phyloP scores from a whole-genome alignment of 1,284 basidiomycete species.

The Ceratobasidium sp. region DNA sequence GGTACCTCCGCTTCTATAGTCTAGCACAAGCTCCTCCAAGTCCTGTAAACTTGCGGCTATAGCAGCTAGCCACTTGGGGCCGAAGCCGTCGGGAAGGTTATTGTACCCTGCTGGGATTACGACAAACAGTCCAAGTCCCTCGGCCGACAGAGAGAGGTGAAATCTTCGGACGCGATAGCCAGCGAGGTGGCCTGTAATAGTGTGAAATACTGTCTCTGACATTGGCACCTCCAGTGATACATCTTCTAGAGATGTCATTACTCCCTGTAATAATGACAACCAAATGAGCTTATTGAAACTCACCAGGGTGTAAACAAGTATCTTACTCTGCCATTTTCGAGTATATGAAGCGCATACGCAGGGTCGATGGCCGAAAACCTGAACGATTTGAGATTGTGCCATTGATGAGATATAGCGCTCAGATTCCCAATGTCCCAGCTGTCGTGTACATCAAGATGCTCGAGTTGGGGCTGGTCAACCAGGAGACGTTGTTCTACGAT shows the following conservation, averaged over 20 bases:
- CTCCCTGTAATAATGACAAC: constrained; percentile 28
- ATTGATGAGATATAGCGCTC: constrained; percentile 27
- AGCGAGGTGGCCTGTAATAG: constrained; percentile 8
- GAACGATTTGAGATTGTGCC: constrained; percentile 41
- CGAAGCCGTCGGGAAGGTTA: constrained; percentile 8
- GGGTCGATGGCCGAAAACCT: constrained; percentile 36
- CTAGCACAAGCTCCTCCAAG: constrained; percentile 32
- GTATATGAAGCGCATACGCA: constrained; percentile 20
- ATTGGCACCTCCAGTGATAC: constrained; percentile 38
- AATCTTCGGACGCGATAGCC: constrained; percentile 22
- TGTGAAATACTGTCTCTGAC: constrained; percentile 14
- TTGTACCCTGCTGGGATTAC: not conserved
- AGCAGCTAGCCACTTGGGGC: constrained; percentile 17
- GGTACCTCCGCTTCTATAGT: constrained; percentile 25
- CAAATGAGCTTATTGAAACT: constrained; percentile 24
- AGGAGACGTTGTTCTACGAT: constrained; percentile 32
- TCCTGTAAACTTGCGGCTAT: constrained; percentile 12
- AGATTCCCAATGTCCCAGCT: constrained; percentile 41
- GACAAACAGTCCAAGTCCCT: constrained; percentile 22
- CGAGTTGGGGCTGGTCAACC: constrained; percentile 13
- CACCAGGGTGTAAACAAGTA: constrained; percentile 29
- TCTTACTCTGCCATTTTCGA: constrained; percentile 41
- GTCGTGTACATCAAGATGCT: constrained; percentile 38
- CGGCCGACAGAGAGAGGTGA: constrained; percentile 29
- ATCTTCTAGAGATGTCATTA: constrained; percentile 40